phyloP scores from a whole-genome alignment of 1,284 basidiomycete genomes.

The Caloboletus firmus region DNA sequence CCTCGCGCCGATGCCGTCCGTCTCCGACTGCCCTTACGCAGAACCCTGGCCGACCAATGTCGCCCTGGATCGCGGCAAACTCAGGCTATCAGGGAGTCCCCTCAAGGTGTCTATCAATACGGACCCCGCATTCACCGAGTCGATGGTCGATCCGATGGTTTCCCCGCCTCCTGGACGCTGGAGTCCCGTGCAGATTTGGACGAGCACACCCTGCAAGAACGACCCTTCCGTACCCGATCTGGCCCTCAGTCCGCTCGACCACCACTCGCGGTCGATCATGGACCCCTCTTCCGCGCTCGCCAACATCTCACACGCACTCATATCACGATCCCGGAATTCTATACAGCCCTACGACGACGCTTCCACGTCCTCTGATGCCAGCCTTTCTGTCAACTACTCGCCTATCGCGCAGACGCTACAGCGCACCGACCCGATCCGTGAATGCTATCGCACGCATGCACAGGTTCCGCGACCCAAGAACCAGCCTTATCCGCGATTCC shows the following conservation, averaged over 20 bases:
- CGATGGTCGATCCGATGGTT: constrained; percentile 11
- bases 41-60: constrained; percentile 22
- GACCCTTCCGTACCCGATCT: constrained; percentile 3
- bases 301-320: constrained; percentile 23
- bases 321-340: constrained; percentile 23
- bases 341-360: constrained; percentile 15
- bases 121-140: not conserved
- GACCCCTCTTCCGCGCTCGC: constrained; percentile 3
- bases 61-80: constrained; percentile 8
- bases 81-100: constrained; percentile 21
- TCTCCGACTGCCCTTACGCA: constrained; percentile 24
- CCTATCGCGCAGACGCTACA: not conserved
- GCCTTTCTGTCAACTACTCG: not conserved
- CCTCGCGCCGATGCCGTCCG: constrained; percentile 18
- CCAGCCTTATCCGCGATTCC: constrained; percentile 14
- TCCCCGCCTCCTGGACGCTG: constrained; percentile 21
- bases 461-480: not conserved
- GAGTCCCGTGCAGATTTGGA: constrained; percentile 25
- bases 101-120: constrained; percentile 20
- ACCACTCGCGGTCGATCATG: not conserved
- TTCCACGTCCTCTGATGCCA: not conserved
- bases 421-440: not conserved
- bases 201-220: constrained; percentile 26
- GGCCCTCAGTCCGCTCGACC: constrained; percentile 7
- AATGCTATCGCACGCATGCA: not conserved